Percentiles rank a stretch among this genome's conserved stretches.
These are phyloP conservation scores for Polyporus tsugae DNA, from an alignment of 1,284 basidiomycete species.

Conservation along the genomic window DNA sequence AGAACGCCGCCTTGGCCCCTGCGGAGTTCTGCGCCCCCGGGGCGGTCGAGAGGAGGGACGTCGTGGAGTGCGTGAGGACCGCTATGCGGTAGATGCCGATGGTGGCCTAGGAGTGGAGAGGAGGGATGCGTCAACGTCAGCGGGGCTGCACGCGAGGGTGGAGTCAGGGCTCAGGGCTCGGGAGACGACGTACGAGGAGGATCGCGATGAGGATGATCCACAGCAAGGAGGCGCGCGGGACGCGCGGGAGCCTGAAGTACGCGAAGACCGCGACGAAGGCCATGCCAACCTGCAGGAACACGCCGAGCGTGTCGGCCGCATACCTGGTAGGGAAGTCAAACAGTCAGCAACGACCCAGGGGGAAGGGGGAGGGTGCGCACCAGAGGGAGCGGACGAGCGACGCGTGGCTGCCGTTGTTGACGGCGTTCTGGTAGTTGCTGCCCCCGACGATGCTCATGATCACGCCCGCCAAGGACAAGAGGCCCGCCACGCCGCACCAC, in stretches of 20 bases:
- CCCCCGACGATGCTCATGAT: constrained; percentile 42
- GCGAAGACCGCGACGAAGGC: constrained; percentile 15
- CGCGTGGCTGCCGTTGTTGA: constrained; percentile 26
- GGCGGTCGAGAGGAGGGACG: constrained; percentile 17
- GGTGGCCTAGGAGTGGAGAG: neutral
- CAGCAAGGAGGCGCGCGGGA: constrained; percentile 14
- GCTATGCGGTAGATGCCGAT: constrained; percentile 17
- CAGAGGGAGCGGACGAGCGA: constrained; percentile 34
- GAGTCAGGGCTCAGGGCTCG: neutral
- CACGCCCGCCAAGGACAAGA: constrained; percentile 37
- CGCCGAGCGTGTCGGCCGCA: constrained; percentile 19
- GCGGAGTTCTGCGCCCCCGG: constrained; percentile 20
- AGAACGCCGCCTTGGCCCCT: constrained; percentile 49
- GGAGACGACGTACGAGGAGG: constrained; percentile 19
- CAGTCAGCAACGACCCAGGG: no score
- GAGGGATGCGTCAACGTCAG: no score
- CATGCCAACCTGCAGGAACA: constrained; percentile 9
- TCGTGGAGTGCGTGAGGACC: constrained; percentile 12
- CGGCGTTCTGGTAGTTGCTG: constrained; percentile 34
- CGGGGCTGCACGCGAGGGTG: no score
- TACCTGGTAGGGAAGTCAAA: constrained; percentile 18
- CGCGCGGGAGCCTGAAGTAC: constrained; percentile 19
- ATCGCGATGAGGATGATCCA: constrained; percentile 13
- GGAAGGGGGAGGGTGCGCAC: neutral
- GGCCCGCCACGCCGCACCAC: constrained; percentile 32